Base-by-base conservation (phyloP, 140 eudicot species). In the Erigeron philadelphicus region DNA sequence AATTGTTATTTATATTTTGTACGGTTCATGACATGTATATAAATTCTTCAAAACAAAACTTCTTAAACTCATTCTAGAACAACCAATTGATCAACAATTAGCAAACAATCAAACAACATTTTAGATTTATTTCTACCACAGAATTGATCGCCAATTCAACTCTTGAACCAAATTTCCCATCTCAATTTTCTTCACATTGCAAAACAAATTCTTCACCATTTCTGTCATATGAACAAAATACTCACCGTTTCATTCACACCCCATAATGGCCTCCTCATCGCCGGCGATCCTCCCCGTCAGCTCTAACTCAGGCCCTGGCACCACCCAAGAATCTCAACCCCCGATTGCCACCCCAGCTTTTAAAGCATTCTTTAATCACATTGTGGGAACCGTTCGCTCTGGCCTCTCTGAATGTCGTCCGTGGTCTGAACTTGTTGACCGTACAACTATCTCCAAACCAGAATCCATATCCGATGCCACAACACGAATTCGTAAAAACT, bases 391-490 rank as follows among this genome's bases (percentile, higher is more conserved):
- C 45, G 68, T 63, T 1, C 52, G 68, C 15, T 63, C 68, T 7
- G 68, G 68, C 11, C 50, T 63, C 8, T 25, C 68, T 3, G 68
- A 63, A 11, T 15, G 52, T 6, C 68, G 68, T 1, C 68, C 68
- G 1, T 63, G 68, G 68, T 42, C 13, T 25, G 35, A 63, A 44
- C 68, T 63, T 50, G 5, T 63, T 9, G 68, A 63, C 50, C 68
- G 68, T n/a, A 40, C 68, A 2, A 13, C 68, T 6, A 13, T 42
- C 9, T 63, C 68, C 52, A 63, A 63, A 63, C 68, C 68, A 2
- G 68, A 63, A 40, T 63, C 68, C 68, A 63, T 63, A 63, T 63
- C 68, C 1, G 49, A 63, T 13, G 68, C 50, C 50, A 63, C 68
- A 2, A 63, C 52, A 15, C 49, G 68, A 0, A 63, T 63, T n/a